Evolutionary conservation across 75 land plant species (phyloP).

Genomic region (Sequoiadendron giganteum): DNA sequence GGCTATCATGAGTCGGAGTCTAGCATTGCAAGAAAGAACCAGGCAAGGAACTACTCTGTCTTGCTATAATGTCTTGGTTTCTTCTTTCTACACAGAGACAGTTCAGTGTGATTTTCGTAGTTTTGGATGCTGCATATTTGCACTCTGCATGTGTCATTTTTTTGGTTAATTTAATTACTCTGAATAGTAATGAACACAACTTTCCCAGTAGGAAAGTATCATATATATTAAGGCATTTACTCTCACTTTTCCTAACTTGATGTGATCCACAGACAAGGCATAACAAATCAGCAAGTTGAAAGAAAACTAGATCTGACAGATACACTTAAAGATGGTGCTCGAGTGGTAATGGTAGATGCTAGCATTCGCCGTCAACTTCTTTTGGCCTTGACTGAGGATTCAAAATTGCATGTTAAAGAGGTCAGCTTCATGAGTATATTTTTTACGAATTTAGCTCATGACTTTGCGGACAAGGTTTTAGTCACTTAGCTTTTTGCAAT

Average conservation of each 20-base stretch:
- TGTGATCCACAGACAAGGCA: constrained; percentile 24
- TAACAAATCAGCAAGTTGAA: constrained; percentile 32
- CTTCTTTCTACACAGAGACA: background rate
- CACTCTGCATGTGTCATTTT: background rate
- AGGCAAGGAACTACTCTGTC: constrained; percentile 22
- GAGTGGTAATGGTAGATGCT: constrained; percentile 80
- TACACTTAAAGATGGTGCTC: constrained; percentile 93
- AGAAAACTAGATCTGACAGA: constrained; percentile 90
- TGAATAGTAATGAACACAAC: background rate
- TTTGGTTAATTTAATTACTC: background rate
- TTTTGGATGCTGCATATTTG: background rate
- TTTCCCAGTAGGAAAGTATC: background rate
- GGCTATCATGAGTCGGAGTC: constrained; percentile 78
- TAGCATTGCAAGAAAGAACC: constrained; percentile 53
- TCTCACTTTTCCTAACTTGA: constrained; percentile 3
- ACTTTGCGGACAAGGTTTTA: background rate
- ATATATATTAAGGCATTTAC: background rate
- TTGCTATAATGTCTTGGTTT: background rate
- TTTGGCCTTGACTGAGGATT: constrained; percentile 95
- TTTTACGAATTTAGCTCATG: background rate
- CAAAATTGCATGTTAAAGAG: constrained; percentile 94
- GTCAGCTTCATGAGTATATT: constrained; percentile 23
- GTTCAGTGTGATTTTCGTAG: background rate
- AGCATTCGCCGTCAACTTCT: constrained; percentile 82
- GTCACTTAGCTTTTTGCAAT: background rate